Evolutionary conservation across 2,329 filamentous ascomycete species (phyloP).

Genomic region (Monilinia polystroma): DNA sequence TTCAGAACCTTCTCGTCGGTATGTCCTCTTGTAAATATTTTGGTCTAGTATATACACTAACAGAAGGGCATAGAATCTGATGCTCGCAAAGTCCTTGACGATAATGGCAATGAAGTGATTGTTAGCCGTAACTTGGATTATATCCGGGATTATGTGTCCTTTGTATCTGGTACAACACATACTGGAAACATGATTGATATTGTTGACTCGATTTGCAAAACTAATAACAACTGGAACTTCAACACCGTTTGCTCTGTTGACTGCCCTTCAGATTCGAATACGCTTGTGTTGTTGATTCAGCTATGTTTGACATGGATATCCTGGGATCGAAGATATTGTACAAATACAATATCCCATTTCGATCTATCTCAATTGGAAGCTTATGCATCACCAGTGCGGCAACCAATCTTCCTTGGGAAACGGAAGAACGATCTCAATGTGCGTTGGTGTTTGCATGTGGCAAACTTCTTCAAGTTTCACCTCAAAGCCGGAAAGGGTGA

Average conservation of each 20-base stretch:
- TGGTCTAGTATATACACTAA: slow-evolving; percentile 6
- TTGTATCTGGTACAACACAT: slow-evolving; percentile 20
- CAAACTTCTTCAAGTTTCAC: slow-evolving; percentile 55
- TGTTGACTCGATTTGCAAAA: slow-evolving; percentile 34
- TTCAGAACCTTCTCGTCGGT: slow-evolving; percentile 48
- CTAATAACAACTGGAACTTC: slow-evolving; percentile 23
- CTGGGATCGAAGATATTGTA: slow-evolving; percentile 35
- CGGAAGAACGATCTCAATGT: slow-evolving; percentile 45
- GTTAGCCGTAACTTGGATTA: slow-evolving; percentile 34
- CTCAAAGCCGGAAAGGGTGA: slow-evolving; percentile 43
- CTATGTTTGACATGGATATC: slow-evolving; percentile 35
- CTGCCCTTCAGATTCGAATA: slow-evolving; percentile 13
- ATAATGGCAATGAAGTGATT: slow-evolving; percentile 39
- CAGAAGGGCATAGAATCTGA: slow-evolving; percentile 33
- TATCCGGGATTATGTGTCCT: slow-evolving; percentile 30
- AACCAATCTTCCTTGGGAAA: slow-evolving; percentile 45
- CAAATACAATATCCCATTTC: slow-evolving; percentile 39
- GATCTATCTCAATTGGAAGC: slow-evolving; percentile 47
- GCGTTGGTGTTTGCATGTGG: slow-evolving; percentile 47
- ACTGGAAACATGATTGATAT: slow-evolving; percentile 30
- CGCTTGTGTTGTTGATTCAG: slow-evolving; percentile 33
- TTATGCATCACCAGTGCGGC: slow-evolving; percentile 41
- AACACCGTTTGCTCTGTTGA: slow-evolving; percentile 16
- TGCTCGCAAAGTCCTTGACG: slow-evolving; percentile 25
- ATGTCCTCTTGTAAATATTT: slow-evolving; percentile 28